Base-by-base conservation (phyloP, 2,329 filamentous ascomycete species). In the Rasamsonia emersonii region DNA sequence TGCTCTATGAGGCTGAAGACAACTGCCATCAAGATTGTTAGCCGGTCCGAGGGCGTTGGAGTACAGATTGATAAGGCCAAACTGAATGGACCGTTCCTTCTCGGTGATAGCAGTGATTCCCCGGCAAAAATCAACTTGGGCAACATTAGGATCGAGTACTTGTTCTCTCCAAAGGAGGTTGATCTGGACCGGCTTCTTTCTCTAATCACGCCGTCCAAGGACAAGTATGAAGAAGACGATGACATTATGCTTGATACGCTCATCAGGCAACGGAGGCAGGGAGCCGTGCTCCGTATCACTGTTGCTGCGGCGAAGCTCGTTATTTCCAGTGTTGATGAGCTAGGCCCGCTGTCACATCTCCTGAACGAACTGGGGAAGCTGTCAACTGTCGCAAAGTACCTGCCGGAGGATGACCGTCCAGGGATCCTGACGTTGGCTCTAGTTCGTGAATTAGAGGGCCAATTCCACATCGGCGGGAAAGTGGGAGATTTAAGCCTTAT, bases 201-300 rank as follows among this genome's bases (percentile, higher is more conserved):
- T 32, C 70, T 98, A 31, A 83, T 98, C 34, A 93, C 83, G 5
- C 93, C 91, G 0, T 94, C 88, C 0, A 91, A 86, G 42, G 78
- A 91, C 54, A 86, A 88, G 41, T 95, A 91, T 46, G 80, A 89
- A 39, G 77, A 79, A 28, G 83, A 93, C 38, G 86, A 95, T 46
- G 89, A 96, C 48, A 93, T 98, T 38, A 79, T 98, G 68, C 75
- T 98, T 14, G 89, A 96, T 46, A 95, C 86, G 0, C 68, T 98
- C 1, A 63, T 96, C 9, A 73, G 84, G 14, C 91, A 98, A 55
- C 71, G 91, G 38, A 74, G 80, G 32, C 89, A 95, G 57, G 91
- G 89, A 0, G 79, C 83, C 7, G 80, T 96, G 5, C 64, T 95
- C 18, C 77, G 85, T 29, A 56, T 83, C 4, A 77, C 73, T 3